Conservation (phyloP, 2,329 filamentous ascomycete species). For the Elsinoe perseae region DNA sequence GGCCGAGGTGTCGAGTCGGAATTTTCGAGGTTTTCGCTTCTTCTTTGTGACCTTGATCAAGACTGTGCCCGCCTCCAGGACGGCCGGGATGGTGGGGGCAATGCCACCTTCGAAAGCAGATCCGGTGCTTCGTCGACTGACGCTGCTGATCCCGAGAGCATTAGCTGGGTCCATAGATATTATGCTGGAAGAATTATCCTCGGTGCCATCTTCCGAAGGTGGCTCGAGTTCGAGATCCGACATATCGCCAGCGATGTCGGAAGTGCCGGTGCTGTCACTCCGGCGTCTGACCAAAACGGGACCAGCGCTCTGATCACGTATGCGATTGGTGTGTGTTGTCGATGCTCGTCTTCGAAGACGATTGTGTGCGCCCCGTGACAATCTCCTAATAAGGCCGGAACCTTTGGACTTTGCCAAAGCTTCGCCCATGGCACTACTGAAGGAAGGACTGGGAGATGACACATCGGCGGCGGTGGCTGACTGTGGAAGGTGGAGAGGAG, state of each 20-base stretch:
- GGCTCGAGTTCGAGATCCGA: slow-evolving; percentile 49
- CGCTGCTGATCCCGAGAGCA: slow-evolving; percentile 36
- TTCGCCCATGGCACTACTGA: slow-evolving; percentile 19
- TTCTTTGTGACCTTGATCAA: slow-evolving; percentile 83
- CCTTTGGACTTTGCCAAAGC: slow-evolving; percentile 20
- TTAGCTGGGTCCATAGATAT: slow-evolving; percentile 29
- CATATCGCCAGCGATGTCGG: slow-evolving; percentile 37
- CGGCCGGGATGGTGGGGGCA: slow-evolving; percentile 67
- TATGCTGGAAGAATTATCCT: slow-evolving; percentile 22
- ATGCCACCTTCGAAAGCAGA: slow-evolving; percentile 38
- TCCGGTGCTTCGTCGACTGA: slow-evolving; percentile 22
- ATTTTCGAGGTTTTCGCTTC: slow-evolving; percentile 60
- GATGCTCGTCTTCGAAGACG: slow-evolving; percentile 68
- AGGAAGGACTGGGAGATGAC: slow-evolving; percentile 17
- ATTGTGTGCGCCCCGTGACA: slow-evolving; percentile 73
- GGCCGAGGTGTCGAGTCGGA: slow-evolving; percentile 72
- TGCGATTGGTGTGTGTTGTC: slow-evolving; percentile 61
- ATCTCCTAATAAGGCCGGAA: slow-evolving; percentile 65
- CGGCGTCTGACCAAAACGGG: slow-evolving; percentile 79
- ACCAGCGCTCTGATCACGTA: slow-evolving; percentile 79
- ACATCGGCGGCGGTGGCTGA: slow-evolving; percentile 18
- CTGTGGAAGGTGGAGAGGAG: slow-evolving; percentile 19
- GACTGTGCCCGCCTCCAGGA: slow-evolving; percentile 68
- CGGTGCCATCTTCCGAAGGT: slow-evolving; percentile 43
- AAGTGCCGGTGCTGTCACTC: slow-evolving; percentile 78